These are phyloP conservation scores for Russula olivacea DNA, from an alignment of 768 basidiomycete species.

Conservation along the genomic window DNA sequence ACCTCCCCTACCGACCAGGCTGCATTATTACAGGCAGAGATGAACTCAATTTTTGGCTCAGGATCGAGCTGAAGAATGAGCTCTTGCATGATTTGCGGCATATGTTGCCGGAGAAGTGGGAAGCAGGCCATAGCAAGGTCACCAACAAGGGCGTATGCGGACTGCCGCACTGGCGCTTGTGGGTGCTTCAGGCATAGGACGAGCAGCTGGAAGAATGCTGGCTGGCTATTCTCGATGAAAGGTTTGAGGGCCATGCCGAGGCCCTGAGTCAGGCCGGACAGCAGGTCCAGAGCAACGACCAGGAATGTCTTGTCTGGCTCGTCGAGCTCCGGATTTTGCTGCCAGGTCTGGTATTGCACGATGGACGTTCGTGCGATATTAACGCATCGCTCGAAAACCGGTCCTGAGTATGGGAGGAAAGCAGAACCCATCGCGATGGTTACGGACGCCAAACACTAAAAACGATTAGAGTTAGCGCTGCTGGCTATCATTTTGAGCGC, in stretches of 20 bases:
- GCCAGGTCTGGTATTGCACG: slow-evolving; percentile 79
- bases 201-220: slow-evolving; percentile 74
- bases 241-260: slow-evolving; percentile 73
- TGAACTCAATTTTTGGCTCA: slow-evolving; percentile 88
- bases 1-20: slow-evolving; percentile 99
- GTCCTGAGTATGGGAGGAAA: slow-evolving; percentile 82
- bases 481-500: not conserved
- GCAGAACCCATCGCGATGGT: slow-evolving; percentile 91
- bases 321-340: slow-evolving; percentile 84
- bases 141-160: slow-evolving; percentile 96
- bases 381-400: slow-evolving; percentile 89
- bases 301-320: slow-evolving; percentile 97
- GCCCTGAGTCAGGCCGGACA: slow-evolving; percentile 94
- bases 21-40: slow-evolving; percentile 97
- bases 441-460: slow-evolving; percentile 92
- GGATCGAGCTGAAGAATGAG: slow-evolving; percentile 86
- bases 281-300: slow-evolving; percentile 93
- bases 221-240: slow-evolving; percentile 62
- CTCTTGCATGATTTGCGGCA: slow-evolving; percentile 86
- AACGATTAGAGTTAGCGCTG: not conserved
- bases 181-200: slow-evolving; percentile 92
- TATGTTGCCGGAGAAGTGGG: slow-evolving; percentile 71
- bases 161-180: slow-evolving; percentile 92
- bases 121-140: slow-evolving; percentile 98
- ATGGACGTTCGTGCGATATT: slow-evolving; percentile 79